Conservation (phyloP, 176 grass and related monocot species). For the Sorghum bicolor region Sorghum_bicolor_NCBIv3 NC_012879.2:17845001-17845500, state of each 20-base stretch:
- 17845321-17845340: background rate
- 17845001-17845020: constrained; percentile 17
- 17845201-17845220: background rate
- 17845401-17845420: background rate
- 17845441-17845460: background rate
- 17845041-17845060: background rate
- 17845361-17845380: background rate
- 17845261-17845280: background rate
- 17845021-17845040: constrained; percentile 20
- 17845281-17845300: constrained; percentile 6
- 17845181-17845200: background rate
- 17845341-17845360: background rate
- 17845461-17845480: background rate
- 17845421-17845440: background rate
- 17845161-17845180: constrained; percentile 6
- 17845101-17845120: constrained; percentile 26
- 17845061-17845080: constrained; percentile 7
- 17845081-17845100: background rate
- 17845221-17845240: constrained; percentile 29
- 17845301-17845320: background rate
- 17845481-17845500: background rate
- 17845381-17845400: background rate
- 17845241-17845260: background rate
- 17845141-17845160: constrained; percentile 22
- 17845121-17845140: constrained; percentile 13